These are phyloP conservation scores for Nicotiana knightiana DNA, from an alignment of 257 asterid genomes.

Conservation along the genomic window DNA sequence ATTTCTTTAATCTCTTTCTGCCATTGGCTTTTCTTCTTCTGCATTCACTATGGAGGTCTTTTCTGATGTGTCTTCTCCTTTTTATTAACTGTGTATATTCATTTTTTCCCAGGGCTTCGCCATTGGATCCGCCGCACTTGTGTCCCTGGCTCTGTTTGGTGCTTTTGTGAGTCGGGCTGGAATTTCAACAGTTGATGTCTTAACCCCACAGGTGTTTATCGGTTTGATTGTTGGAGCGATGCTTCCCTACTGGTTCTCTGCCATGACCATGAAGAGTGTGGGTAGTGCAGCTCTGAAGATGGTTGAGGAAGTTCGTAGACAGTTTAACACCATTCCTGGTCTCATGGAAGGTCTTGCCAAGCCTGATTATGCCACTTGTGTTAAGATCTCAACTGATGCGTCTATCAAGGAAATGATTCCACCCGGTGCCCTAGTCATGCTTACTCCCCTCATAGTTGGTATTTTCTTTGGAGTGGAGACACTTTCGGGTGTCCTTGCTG, in stretches of 20 bases:
- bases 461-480: constrained; percentile 85
- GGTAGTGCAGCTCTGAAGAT: constrained; percentile 89
- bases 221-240: constrained; percentile 85
- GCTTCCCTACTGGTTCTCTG: constrained; percentile 97
- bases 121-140: constrained; percentile 96
- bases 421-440: constrained; percentile 95
- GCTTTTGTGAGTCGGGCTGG: constrained; percentile 91
- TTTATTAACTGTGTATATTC: neutral
- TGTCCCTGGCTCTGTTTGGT: constrained; percentile 81
- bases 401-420: constrained; percentile 93
- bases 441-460: constrained; percentile 80
- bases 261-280: constrained; percentile 97
- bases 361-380: constrained; percentile 89
- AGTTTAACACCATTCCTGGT: constrained; percentile 84
- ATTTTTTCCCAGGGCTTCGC: constrained; percentile 61
- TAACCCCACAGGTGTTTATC: constrained; percentile 87
- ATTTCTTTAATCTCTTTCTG: neutral
- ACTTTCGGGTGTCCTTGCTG: constrained; percentile 86
- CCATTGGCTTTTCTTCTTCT: neutral
- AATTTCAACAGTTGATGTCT: constrained; percentile 66
- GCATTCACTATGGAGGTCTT: neutral
- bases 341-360: constrained; percentile 71
- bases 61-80: neutral
- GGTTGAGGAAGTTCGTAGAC: constrained; percentile 94
- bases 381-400: constrained; percentile 87